Conservation (phyloP, 2,329 filamentous ascomycete genomes). For the Colletotrichum orbiculare region DNA sequence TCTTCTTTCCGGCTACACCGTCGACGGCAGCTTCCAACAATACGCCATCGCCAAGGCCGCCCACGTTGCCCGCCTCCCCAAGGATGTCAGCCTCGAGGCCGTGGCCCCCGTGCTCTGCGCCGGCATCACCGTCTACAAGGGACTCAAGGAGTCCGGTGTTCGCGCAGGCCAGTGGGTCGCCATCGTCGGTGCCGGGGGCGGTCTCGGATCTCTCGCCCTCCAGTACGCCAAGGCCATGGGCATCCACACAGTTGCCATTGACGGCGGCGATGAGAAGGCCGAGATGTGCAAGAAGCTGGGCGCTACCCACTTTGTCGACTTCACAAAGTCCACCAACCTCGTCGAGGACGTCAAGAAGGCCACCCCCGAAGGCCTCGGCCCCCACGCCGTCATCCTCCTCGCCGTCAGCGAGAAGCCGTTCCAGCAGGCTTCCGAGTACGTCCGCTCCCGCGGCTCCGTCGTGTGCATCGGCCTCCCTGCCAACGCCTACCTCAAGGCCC, state of each 20-base stretch:
- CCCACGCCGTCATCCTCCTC: constrained; percentile 87
- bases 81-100: constrained; percentile 79
- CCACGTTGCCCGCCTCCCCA: constrained; percentile 84
- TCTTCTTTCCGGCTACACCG: constrained; percentile 87
- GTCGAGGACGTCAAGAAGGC: constrained; percentile 86
- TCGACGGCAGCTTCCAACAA: constrained; percentile 88
- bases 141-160: constrained; percentile 84
- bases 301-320: constrained; percentile 82
- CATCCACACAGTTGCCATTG: constrained; percentile 82
- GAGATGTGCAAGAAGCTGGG: constrained; percentile 77
- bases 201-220: constrained; percentile 80
- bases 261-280: constrained; percentile 84
- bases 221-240: constrained; percentile 96
- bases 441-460: constrained; percentile 83
- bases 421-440: constrained; percentile 91
- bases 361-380: constrained; percentile 83
- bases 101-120: constrained; percentile 86
- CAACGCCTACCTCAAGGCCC: constrained; percentile 80
- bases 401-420: constrained; percentile 92
- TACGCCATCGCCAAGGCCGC: constrained; percentile 89
- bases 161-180: constrained; percentile 82
- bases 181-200: constrained; percentile 88
- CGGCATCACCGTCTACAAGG: constrained; percentile 90
- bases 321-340: constrained; percentile 78
- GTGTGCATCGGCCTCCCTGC: constrained; percentile 91